Conservation (phyloP, 768 basidiomycete genomes). For the Mycena floridula region DNA sequence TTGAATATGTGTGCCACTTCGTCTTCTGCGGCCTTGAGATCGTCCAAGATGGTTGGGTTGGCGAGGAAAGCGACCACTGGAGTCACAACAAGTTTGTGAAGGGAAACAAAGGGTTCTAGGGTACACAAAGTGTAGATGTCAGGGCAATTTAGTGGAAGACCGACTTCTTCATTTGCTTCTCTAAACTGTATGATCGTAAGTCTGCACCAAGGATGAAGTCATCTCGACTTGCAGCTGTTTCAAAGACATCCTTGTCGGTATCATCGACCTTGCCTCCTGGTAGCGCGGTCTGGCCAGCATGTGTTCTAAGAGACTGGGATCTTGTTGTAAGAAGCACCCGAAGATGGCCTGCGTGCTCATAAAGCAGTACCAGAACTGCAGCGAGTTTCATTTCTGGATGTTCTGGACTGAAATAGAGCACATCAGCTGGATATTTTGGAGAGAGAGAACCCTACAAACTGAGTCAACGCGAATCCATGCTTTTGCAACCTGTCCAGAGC, state of each 20-base stretch:
- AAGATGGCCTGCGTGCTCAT: conserved; percentile 59
- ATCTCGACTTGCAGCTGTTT: conserved; percentile 66
- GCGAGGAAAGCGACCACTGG: conserved; percentile 73
- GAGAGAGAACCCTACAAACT: no score
- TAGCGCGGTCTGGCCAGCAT: conserved; percentile 77
- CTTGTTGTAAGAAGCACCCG: conserved; percentile 83
- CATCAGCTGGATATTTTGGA: neutral
- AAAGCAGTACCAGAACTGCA: conserved; percentile 77
- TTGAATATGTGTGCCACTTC: conserved; percentile 81
- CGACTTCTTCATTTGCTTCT: conserved; percentile 86
- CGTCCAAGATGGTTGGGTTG: conserved; percentile 41
- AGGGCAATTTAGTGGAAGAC: conserved; percentile 50
- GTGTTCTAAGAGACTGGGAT: conserved; percentile 66
- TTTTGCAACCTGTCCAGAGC: neutral
- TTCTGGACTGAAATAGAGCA: neutral
- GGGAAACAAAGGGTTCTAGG: conserved; percentile 63
- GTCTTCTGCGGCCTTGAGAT: conserved; percentile 47
- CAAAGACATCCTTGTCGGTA: conserved; percentile 51
- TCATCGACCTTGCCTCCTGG: conserved; percentile 79
- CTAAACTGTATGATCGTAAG: conserved; percentile 44
- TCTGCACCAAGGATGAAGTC: neutral
- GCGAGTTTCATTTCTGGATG: conserved; percentile 22
- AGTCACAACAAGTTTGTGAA: conserved; percentile 65
- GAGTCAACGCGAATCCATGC: neutral
- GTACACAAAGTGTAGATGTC: conserved; percentile 54